Evolutionary conservation across 2,329 filamentous ascomycete genomes (phyloP).

Genomic region (Clarireedia hainanense): DNA sequence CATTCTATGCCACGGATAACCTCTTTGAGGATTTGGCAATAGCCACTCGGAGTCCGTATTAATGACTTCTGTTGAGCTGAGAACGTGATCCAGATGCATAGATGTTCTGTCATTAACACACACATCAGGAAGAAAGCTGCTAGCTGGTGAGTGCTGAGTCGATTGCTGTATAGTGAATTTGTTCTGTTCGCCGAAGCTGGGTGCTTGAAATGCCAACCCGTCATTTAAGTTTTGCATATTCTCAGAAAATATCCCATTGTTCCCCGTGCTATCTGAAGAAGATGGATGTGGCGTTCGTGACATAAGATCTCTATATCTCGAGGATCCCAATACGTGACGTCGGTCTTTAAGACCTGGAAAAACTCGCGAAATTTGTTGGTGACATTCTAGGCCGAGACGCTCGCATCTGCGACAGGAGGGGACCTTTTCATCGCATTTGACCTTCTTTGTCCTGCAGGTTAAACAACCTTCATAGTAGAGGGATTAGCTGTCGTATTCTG

Average conservation of each 20-base stretch:
- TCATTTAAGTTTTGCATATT: not conserved
- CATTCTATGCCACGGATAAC: not conserved
- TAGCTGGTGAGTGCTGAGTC: not conserved
- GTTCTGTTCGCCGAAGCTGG: not conserved
- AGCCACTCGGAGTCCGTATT: not conserved
- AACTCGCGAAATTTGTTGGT: slow-evolving; percentile 8
- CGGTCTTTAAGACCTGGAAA: slow-evolving; percentile 27
- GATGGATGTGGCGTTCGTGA: slow-evolving; percentile 26
- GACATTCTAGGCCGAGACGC: slow-evolving; percentile 19
- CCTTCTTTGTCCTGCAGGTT: slow-evolving; percentile 10
- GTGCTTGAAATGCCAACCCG: not conserved
- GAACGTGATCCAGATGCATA: not conserved
- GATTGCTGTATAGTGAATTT: not conserved
- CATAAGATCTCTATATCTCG: slow-evolving; percentile 20
- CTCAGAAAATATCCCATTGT: not conserved
- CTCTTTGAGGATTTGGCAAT: not conserved
- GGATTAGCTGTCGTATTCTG: not conserved
- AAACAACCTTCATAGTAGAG: slow-evolving; percentile 4
- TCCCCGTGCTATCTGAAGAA: not conserved
- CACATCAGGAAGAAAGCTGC: not conserved
- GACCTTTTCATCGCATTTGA: slow-evolving; percentile 9
- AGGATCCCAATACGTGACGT: slow-evolving; percentile 24
- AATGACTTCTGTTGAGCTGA: not conserved
- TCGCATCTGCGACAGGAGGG: slow-evolving; percentile 6
- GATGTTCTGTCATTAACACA: not conserved